phyloP scores from a whole-genome alignment of 2,329 filamentous ascomycete genomes.

The Lizonia empirigonia region DNA sequence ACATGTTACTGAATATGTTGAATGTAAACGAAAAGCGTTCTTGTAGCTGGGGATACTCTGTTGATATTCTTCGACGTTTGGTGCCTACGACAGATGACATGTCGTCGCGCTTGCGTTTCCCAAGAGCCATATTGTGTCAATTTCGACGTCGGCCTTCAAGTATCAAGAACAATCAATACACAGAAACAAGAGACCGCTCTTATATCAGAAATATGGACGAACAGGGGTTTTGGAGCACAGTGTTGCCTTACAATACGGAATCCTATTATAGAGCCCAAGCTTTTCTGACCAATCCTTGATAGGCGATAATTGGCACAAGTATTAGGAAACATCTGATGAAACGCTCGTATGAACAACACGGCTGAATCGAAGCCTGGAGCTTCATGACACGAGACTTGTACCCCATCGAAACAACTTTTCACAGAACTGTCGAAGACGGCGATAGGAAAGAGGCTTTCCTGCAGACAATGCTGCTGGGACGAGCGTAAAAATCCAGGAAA shows the following conservation, averaged over 20 bases:
- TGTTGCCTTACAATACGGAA: too few species aligned
- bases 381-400: background rate
- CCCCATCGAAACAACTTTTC: background rate
- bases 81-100: background rate
- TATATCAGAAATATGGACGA: too few species aligned
- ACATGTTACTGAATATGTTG: too few species aligned
- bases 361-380: conserved; percentile 5
- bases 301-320: too few species aligned
- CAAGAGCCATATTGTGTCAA: conserved; percentile 55
- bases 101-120: conserved; percentile 60
- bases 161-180: background rate
- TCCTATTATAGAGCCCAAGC: too few species aligned
- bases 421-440: background rate
- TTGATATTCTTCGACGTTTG: background rate
- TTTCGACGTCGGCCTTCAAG: background rate
- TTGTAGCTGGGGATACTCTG: too few species aligned
- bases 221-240: too few species aligned
- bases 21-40: too few species aligned
- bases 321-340: conserved; percentile 2
- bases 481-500: conserved; percentile 6
- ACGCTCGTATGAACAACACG: background rate
- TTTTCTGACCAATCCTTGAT: too few species aligned
- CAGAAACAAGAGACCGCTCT: background rate
- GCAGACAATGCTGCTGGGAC: conserved; percentile 2
- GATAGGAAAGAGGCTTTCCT: background rate